Conservation (phyloP, 257 asterid genomes). For the Ilex aquifolium region DNA sequence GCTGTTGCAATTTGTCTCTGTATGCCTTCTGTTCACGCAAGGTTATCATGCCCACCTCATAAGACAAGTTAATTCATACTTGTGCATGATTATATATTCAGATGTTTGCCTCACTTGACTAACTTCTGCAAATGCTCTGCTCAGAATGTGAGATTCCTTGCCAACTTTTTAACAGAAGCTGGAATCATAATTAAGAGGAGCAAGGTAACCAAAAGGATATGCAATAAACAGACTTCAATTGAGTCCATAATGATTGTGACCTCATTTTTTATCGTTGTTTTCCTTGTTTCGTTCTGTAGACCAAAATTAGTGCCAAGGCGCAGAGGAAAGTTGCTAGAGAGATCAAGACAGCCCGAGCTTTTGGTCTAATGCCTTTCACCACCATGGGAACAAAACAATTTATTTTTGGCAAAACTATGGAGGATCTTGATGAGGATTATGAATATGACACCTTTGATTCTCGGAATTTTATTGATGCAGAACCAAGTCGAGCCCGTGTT, state of each 20-base stretch:
- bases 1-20: no score
- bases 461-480: slow-evolving; percentile 43
- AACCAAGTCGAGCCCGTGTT: neutral
- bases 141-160: slow-evolving; percentile 89
- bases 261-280: neutral
- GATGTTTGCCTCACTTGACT: neutral
- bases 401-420: slow-evolving; percentile 60
- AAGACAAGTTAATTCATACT: neutral
- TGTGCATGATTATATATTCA: neutral
- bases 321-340: slow-evolving; percentile 55
- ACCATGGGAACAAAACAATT: slow-evolving; percentile 89
- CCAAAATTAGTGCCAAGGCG: slow-evolving; percentile 50
- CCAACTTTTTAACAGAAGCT: slow-evolving; percentile 80
- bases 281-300: slow-evolving; percentile 13
- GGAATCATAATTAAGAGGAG: slow-evolving; percentile 83
- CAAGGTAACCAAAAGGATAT: slow-evolving; percentile 44
- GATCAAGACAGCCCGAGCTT: slow-evolving; percentile 94
- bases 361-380: slow-evolving; percentile 95
- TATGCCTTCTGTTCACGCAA: no score
- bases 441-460: slow-evolving; percentile 22
- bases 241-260: neutral
- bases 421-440: slow-evolving; percentile 36
- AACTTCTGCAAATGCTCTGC: slow-evolving; percentile 7
- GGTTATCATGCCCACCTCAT: neutral
- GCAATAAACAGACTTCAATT: neutral